Percentiles rank a stretch among this genome's conserved stretches.
phyloP scores from a whole-genome alignment of 257 asterid species.

The Dorcoceras hygrometricum region DNA sequence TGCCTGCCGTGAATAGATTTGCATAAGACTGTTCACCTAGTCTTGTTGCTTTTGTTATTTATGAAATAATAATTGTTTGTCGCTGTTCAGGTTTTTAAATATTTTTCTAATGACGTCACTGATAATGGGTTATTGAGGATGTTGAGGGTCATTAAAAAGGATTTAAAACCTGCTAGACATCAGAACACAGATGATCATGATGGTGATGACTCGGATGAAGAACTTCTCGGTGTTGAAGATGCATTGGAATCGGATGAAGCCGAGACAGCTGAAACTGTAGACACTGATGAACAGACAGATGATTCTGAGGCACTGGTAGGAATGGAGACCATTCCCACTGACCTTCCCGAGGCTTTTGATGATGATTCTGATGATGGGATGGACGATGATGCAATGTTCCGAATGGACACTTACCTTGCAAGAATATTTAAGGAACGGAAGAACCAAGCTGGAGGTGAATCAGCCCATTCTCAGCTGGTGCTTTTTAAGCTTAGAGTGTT shows the following conservation, averaged over 20 bases:
- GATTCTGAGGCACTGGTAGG: slow-evolving; percentile 69
- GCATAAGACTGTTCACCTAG: neutral
- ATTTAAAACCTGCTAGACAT: slow-evolving; percentile 87
- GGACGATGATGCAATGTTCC: slow-evolving; percentile 96
- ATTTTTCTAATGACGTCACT: slow-evolving; percentile 57
- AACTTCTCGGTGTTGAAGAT: slow-evolving; percentile 80
- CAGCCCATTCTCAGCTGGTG: slow-evolving; percentile 96
- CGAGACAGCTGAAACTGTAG: slow-evolving; percentile 78
- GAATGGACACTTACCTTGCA: slow-evolving; percentile 76
- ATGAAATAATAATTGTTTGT: slow-evolving; percentile 16
- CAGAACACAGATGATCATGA: slow-evolving; percentile 59
- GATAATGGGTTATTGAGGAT: slow-evolving; percentile 81
- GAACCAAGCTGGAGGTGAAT: slow-evolving; percentile 87
- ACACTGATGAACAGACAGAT: slow-evolving; percentile 71
- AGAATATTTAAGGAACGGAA: slow-evolving; percentile 61
- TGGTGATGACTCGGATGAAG: slow-evolving; percentile 60
- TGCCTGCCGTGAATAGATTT: no score
- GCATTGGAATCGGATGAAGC: slow-evolving; percentile 81
- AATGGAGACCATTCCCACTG: slow-evolving; percentile 36
- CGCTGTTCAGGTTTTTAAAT: slow-evolving; percentile 70
- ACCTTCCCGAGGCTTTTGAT: slow-evolving; percentile 67
- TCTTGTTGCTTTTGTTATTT: slow-evolving; percentile 5
- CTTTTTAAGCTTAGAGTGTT: slow-evolving; percentile 94
- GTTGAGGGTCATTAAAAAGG: slow-evolving; percentile 84
- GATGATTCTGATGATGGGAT: slow-evolving; percentile 88